phyloP scores from a whole-genome alignment of 2,329 filamentous ascomycete species.

The Fusarium tupiense region DNA sequence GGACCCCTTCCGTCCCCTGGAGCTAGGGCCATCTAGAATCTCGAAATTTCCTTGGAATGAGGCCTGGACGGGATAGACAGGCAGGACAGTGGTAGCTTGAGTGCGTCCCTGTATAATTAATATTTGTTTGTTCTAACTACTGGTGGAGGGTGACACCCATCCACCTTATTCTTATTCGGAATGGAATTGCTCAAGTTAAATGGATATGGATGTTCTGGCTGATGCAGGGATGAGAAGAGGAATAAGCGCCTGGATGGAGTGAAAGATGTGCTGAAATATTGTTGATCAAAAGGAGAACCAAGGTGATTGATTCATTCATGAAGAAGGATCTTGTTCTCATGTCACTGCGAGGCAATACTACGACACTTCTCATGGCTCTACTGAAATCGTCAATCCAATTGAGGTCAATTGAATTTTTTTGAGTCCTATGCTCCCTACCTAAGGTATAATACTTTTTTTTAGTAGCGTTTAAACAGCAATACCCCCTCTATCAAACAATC shows the following conservation, averaged over 20 bases:
- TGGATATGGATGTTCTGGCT: not conserved
- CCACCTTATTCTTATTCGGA: constrained; percentile 28
- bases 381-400: not conserved
- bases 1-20: constrained; percentile 22
- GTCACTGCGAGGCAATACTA: not conserved
- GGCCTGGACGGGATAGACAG: not conserved
- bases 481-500: not conserved
- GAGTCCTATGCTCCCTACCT: no score
- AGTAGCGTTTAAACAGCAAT: not conserved
- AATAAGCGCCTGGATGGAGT: not conserved
- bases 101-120: not conserved
- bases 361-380: not conserved
- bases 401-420: not conserved
- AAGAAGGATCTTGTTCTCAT: not conserved
- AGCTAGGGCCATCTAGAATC: constrained; percentile 28
- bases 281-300: not conserved
- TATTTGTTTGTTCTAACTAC: not conserved
- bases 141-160: constrained; percentile 27
- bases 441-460: no score
- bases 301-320: not conserved
- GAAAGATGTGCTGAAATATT: not conserved
- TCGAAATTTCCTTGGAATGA: constrained; percentile 24
- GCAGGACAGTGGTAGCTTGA: not conserved
- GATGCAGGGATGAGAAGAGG: constrained; percentile 1
- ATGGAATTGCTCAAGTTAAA: not conserved